Conservation (phyloP, 2,329 filamentous ascomycete species). For the Grosmannia penicillata region DNA sequence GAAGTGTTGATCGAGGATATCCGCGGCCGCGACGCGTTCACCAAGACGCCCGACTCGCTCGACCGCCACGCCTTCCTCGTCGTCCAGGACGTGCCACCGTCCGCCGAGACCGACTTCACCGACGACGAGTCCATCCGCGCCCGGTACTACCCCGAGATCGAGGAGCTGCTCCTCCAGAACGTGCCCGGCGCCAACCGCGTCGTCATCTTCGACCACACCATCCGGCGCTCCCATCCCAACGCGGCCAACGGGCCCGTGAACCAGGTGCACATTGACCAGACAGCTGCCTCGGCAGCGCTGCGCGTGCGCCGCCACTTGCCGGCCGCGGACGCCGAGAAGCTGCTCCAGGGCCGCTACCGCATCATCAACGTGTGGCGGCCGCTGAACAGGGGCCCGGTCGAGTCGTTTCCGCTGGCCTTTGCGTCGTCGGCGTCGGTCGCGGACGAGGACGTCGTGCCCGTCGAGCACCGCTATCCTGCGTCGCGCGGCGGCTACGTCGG, state of each 20-base stretch:
- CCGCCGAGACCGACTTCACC: constrained; percentile 43
- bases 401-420: constrained; percentile 53
- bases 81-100: constrained; percentile 40
- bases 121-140: constrained; percentile 54
- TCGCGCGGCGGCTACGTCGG: constrained; percentile 41
- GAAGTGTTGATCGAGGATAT: constrained; percentile 54
- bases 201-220: constrained; percentile 76
- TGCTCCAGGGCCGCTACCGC: constrained; percentile 56
- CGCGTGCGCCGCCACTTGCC: constrained; percentile 55
- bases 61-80: constrained; percentile 50
- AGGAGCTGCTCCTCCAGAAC: constrained; percentile 50
- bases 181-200: constrained; percentile 53
- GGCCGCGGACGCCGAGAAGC: constrained; percentile 45
- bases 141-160: constrained; percentile 76
- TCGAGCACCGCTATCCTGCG: constrained; percentile 57
- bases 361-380: constrained; percentile 83
- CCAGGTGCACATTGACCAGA: constrained; percentile 74
- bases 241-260: constrained; percentile 53
- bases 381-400: constrained; percentile 41
- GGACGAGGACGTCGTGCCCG: constrained; percentile 50
- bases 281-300: constrained; percentile 44
- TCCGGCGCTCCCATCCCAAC: constrained; percentile 49
- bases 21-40: constrained; percentile 46
- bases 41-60: constrained; percentile 11
- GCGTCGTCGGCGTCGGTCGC: constrained; percentile 47